Evolutionary conservation across 2,329 filamentous ascomycete genomes (phyloP).

Genomic region (Cladophialophora bantiana): DNA sequence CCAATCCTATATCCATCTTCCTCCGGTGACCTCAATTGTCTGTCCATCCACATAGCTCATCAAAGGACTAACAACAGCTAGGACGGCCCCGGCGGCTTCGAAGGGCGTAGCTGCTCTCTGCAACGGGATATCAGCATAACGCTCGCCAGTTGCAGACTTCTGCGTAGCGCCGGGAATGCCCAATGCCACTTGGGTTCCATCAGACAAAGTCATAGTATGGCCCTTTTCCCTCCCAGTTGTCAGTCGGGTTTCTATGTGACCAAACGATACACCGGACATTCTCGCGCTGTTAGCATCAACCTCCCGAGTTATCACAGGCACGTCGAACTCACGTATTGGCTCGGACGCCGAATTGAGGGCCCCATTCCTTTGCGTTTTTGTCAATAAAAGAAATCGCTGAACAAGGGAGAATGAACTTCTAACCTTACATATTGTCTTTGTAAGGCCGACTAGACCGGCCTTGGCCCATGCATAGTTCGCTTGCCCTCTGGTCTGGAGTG

Average conservation of each 20-base stretch:
- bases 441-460: not conserved
- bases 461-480: constrained; percentile 4
- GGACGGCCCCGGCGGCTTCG: constrained; percentile 75
- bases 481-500: not conserved
- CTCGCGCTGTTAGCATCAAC: not conserved
- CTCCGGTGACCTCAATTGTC: constrained; percentile 85
- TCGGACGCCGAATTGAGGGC: not conserved
- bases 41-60: constrained; percentile 86
- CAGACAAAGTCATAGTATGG: not conserved
- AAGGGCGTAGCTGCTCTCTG: not conserved
- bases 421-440: constrained; percentile 1
- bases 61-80: constrained; percentile 80
- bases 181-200: not conserved
- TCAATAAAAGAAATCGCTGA: not conserved
- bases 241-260: not conserved
- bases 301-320: too few relatives aligned
- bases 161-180: not conserved
- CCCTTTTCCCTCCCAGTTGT: not conserved
- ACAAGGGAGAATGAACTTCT: too few relatives aligned
- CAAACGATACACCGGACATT: not conserved
- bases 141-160: not conserved
- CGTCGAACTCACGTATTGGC: not conserved
- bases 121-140: not conserved
- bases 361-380: not conserved
- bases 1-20: constrained; percentile 63